Evolutionary conservation across 768 basidiomycete genomes (phyloP), one percentile per base, ranked within the genome.

Genomic region (Panaeolus papilionaceus): DNA sequence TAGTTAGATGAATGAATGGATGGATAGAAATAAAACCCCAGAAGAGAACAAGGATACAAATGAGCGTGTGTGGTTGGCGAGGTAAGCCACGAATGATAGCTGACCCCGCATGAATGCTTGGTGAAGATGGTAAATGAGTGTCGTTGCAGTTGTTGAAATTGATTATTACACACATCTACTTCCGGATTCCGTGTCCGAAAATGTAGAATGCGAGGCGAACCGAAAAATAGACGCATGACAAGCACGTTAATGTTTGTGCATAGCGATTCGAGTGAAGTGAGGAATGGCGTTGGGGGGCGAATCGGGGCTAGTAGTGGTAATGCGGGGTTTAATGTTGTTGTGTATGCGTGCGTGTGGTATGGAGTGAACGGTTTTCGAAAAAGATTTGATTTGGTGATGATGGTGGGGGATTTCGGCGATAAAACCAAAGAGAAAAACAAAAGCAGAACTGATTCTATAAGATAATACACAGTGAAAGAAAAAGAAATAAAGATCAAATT

Each of bases 1-100:
- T 47, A 42, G 45, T n/a, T 47, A 18, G 18, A 58, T 58, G 54
- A 58, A 58, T 37, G 54, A 26, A 51, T 51, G 49, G 16, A 51
- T 51, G 23, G 2, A 58, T 33, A n/a, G 54, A 51, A 51, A 26
- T 23, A 26, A 51, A 23, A 51, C 47, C n/a, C 20, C 47, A 51
- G 47, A 51, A 9, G 47, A 51, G 47, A 44, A 26, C 23, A 23
- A 49, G 47, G n/a, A 49, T 9, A 49, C 47, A 58, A 58, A 58
- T 37, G 54, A 33, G n/a, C 1, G 54, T 58, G 28, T 33, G 54
- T 51, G 20, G 16, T 20, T 51, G 47, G 7, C 20, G 26, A 51
- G 47, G 47, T 51, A 9, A 20, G 16, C 28, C 54, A 18, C 47
- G 47, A 26, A 51, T 51, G 47, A 51, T 51, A 23, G 47, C 6